Conservation (phyloP, 768 basidiomycete genomes). For the Mycena metata region DNA sequence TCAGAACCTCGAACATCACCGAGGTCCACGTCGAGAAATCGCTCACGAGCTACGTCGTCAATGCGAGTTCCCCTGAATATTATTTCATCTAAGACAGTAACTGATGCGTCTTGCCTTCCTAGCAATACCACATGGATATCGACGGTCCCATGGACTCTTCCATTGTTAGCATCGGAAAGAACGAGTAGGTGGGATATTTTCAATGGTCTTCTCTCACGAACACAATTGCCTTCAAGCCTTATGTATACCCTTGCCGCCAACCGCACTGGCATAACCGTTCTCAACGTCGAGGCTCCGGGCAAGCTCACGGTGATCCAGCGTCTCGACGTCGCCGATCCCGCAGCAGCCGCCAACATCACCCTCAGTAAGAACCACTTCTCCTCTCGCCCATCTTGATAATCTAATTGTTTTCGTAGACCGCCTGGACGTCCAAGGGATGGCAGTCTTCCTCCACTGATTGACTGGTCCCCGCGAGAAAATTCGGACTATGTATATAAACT, state of each 20-base stretch:
- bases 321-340: conserved; percentile 43
- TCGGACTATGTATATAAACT: too few relatives aligned
- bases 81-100: too few relatives aligned
- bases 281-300: conserved; percentile 56
- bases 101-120: neutral
- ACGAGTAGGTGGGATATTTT: conserved; percentile 15
- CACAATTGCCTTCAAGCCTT: conserved; percentile 47
- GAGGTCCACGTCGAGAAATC: conserved; percentile 39
- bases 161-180: conserved; percentile 22
- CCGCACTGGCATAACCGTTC: conserved; percentile 54
- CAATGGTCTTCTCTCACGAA: neutral
- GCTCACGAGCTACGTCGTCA: conserved; percentile 29
- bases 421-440: conserved; percentile 32
- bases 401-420: conserved; percentile 23
- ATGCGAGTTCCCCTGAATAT: neutral
- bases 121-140: conserved; percentile 26
- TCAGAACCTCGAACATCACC: conserved; percentile 35
- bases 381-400: conserved; percentile 37
- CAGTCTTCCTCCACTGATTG: conserved; percentile 22
- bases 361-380: conserved; percentile 42
- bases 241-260: conserved; percentile 56
- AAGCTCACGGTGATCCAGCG: conserved; percentile 36
- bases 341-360: conserved; percentile 43
- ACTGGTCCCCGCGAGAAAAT: too few relatives aligned
- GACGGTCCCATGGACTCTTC: conserved; percentile 27